A percentile compares a stretch with the other conserved stretches of the same genome.
phyloP scores from a whole-genome alignment of 495 filamentous ascomycete genomes.

The Penicillium paradoxum region DNA sequence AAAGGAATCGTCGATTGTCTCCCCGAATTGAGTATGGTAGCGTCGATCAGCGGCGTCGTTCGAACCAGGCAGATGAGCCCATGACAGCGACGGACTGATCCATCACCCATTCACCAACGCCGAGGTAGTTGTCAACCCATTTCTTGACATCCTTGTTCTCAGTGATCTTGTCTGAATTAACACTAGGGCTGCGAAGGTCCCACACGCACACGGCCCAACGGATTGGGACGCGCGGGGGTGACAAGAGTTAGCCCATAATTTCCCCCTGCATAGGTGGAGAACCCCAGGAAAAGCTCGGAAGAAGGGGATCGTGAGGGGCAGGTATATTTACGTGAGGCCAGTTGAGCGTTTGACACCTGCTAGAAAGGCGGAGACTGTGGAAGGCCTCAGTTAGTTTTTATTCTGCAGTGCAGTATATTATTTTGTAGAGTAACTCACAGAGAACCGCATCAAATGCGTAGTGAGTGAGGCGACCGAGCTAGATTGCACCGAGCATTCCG shows the following conservation, averaged over 20 bases:
- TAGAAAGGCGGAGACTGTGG: conserved; percentile 83
- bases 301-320: conserved; percentile 8
- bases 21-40: background rate
- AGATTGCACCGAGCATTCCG: conserved; percentile 20
- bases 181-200: conserved; percentile 62
- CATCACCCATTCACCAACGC: conserved; percentile 96
- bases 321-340: conserved; percentile 82
- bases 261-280: background rate
- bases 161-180: conserved; percentile 79
- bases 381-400: conserved; percentile 19
- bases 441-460: conserved; percentile 96
- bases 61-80: conserved; percentile 82
- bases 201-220: conserved; percentile 27
- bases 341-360: conserved; percentile 95
- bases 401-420: background rate
- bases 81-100: conserved; percentile 91
- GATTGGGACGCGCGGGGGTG: conserved; percentile 31
- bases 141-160: conserved; percentile 81
- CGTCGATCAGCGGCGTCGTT: conserved; percentile 65
- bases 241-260: conserved; percentile 26
- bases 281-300: background rate
- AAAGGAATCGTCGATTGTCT: conserved; percentile 4
- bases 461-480: conserved; percentile 90
- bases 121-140: conserved; percentile 93
- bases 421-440: conserved; percentile 47